Conservation (phyloP, 352 stramenopile genomes). For the Globisporangium uncinulatum region DNA sequence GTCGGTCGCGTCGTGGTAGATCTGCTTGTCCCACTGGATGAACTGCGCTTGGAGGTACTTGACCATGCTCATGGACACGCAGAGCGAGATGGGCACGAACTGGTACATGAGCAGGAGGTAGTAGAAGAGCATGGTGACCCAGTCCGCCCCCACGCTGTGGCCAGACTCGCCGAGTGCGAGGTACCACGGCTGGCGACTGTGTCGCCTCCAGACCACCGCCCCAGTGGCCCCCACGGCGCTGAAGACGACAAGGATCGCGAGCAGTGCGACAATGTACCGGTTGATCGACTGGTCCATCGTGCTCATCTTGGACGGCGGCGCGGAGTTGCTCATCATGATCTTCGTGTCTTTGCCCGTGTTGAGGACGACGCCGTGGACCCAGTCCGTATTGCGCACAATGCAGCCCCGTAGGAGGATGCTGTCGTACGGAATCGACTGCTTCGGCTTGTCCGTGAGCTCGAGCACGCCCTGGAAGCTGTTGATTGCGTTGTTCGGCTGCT, state of each 20-base stretch:
- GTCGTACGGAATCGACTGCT: conserved; percentile 69
- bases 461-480: conserved; percentile 90
- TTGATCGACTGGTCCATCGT: conserved; percentile 83
- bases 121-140: conserved; percentile 86
- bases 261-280: conserved; percentile 63
- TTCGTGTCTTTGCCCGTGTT: conserved; percentile 94
- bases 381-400: conserved; percentile 92
- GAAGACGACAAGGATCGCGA: conserved; percentile 61
- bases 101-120: conserved; percentile 96
- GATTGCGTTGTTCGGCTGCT: conserved; percentile 86
- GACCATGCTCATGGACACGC: conserved; percentile 95
- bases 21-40: conserved; percentile 92
- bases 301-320: conserved; percentile 82
- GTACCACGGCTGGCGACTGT: conserved; percentile 52
- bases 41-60: conserved; percentile 94
- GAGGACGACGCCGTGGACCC: conserved; percentile 87
- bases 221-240: conserved; percentile 54
- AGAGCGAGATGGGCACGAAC: conserved; percentile 97
- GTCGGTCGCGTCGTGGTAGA: conserved; percentile 87
- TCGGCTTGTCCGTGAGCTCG: conserved; percentile 38
- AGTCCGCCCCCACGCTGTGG: conserved; percentile 35
- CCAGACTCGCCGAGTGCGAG: conserved; percentile 29
- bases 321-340: conserved; percentile 87
- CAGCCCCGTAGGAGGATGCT: conserved; percentile 89
- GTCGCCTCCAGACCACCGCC: conserved; percentile 47